Base-by-base conservation (phyloP, 1,284 basidiomycete genomes). In the Coniferiporia sulphurascens region DNA sequence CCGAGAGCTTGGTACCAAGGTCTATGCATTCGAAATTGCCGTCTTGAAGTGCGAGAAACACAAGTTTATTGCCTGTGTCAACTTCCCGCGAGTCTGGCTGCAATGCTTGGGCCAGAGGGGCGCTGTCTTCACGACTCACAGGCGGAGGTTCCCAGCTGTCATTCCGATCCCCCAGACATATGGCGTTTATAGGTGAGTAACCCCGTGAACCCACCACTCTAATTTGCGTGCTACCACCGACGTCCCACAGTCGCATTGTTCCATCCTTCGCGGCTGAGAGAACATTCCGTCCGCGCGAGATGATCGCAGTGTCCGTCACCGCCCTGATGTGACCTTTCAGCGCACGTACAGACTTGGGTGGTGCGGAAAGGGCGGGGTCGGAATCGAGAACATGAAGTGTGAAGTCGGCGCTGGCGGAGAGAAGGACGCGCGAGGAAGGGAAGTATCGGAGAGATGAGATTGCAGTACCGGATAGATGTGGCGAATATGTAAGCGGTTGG, bases 171-270 rank as follows among this genome's bases (percentile, higher is more conserved):
- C 78, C 81, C 0, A 80, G 61, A 48, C 72, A 75, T 61, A 81
- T 75, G 9, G 76, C 75, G 13, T 78, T 71, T 5, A 86, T 75
- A 3, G 79, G 74, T 0, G 74, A 67, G 54, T 68, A 75, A 55
- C 67, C 64, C 17, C 69, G 68, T n/a, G 67, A 65, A 4, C 69
- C 71, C 48, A 74, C 68, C 45, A 69, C 69, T 32, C 72, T 71
- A 48, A 83, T 78, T 66, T 81, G 78, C 36, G 71, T 70, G 10
- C 78, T 82, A 4, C 76, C 74, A 2, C 81, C 76, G 2, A 92
- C 83, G 65, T 93, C 87, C 90, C 90, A 95, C 3, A 91, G 73
- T 32, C 86, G 78, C 19, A 92, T 69, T 0, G 85, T 86, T 1
- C 84, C 83, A 68, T 94, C 91, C 58, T 82, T 79, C 4, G 83